phyloP scores from a whole-genome alignment of 1,284 basidiomycete species.

The Amylostereum areolatum region DNA sequence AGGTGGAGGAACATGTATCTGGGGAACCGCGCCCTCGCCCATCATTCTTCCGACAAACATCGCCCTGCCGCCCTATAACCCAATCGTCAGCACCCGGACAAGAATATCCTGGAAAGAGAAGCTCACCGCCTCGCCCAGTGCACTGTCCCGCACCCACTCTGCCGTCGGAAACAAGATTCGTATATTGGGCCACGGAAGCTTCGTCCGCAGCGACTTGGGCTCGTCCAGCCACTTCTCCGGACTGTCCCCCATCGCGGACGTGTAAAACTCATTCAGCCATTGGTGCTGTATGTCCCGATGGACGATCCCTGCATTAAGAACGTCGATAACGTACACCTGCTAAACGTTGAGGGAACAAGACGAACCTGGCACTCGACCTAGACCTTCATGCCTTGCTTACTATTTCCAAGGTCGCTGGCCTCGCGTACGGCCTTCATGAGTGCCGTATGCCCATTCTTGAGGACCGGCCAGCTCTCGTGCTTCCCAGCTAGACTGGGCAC shows the following conservation, averaged over 20 bases:
- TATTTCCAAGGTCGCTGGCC: slow-evolving; percentile 44
- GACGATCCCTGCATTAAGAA: too few relatives aligned
- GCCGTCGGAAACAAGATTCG: slow-evolving; percentile 67
- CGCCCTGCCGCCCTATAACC: slow-evolving; percentile 33
- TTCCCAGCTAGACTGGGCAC: slow-evolving; percentile 66
- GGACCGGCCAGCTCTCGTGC: slow-evolving; percentile 67
- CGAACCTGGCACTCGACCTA: slow-evolving; percentile 66
- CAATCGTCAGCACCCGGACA: not conserved
- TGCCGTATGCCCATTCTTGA: slow-evolving; percentile 59
- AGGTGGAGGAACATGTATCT: slow-evolving; percentile 53
- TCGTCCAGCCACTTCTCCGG: slow-evolving; percentile 62
- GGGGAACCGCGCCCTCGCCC: slow-evolving; percentile 70
- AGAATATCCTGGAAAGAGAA: slow-evolving; percentile 1
- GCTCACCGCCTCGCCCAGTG: slow-evolving; percentile 51
- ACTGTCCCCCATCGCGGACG: slow-evolving; percentile 63
- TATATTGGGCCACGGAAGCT: slow-evolving; percentile 52
- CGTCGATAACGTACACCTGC: not conserved
- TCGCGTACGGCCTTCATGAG: slow-evolving; percentile 66
- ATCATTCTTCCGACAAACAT: slow-evolving; percentile 57
- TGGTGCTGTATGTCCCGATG: slow-evolving; percentile 65
- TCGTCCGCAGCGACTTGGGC: slow-evolving; percentile 46
- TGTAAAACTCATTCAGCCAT: slow-evolving; percentile 78
- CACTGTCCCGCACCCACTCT: slow-evolving; percentile 53
- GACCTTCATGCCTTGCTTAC: slow-evolving; percentile 41
- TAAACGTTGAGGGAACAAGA: not conserved